Evolutionary conservation across 2,329 filamentous ascomycete species (phyloP).

Genomic region (Stemphylium lycopersici): DNA sequence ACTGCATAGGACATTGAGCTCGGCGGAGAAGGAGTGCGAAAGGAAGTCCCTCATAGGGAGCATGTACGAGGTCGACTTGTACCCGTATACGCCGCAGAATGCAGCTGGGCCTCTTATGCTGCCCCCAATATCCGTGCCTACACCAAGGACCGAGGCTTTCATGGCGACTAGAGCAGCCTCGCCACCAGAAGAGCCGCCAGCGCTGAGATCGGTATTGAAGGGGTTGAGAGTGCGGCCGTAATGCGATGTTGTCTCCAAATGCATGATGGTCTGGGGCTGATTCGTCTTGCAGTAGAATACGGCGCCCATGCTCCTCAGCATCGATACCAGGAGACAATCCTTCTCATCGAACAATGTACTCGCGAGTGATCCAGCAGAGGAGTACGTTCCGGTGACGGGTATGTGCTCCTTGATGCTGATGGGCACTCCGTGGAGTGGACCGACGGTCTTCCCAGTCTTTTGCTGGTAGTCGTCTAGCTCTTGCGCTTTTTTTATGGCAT

Average conservation of each 20-base stretch:
- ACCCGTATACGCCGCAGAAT: conserved; percentile 35
- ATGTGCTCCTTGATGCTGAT: conserved; percentile 61
- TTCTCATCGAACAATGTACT: conserved; percentile 55
- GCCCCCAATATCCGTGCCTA: conserved; percentile 37
- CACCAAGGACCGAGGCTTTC: conserved; percentile 26
- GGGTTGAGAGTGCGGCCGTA: conserved; percentile 53
- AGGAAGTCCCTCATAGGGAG: conserved; percentile 20
- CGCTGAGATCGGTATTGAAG: conserved; percentile 52
- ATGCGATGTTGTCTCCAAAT: conserved; percentile 63
- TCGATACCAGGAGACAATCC: conserved; percentile 62
- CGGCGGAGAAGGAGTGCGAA: conserved; percentile 14
- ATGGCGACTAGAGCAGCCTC: conserved; percentile 30
- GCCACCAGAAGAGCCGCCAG: conserved; percentile 54
- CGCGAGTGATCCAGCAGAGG: conserved; percentile 60
- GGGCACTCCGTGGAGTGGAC: conserved; percentile 57
- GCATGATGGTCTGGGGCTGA: conserved; percentile 58
- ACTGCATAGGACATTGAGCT: conserved; percentile 22
- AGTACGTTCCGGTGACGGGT: conserved; percentile 58
- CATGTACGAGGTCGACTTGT: conserved; percentile 31
- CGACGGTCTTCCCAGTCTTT: conserved; percentile 22
- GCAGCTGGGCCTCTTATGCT: conserved; percentile 29
- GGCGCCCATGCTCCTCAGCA: conserved; percentile 60
- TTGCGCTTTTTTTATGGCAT: conserved; percentile 23
- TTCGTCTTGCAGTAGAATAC: conserved; percentile 60
- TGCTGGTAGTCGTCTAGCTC: conserved; percentile 53